A percentile compares a stretch with the other conserved stretches of the same genome.
phyloP scores from a whole-genome alignment of 345 rosid species.

The Syzygium oleosum region DNA sequence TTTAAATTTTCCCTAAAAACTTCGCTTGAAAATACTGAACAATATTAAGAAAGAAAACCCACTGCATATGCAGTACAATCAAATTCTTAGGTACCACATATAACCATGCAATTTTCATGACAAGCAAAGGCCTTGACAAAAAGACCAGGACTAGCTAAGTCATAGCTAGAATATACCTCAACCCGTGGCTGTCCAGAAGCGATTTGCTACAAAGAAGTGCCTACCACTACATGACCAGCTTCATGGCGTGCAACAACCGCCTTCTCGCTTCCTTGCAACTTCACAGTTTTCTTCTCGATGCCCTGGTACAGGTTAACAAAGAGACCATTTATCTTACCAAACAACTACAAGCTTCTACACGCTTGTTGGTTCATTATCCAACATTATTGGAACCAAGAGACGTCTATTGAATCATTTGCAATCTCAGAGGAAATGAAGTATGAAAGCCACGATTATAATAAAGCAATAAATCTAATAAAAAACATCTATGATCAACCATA shows the following conservation, averaged over 20 bases:
- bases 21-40: background rate
- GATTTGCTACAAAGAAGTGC: conserved; percentile 88
- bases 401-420: background rate
- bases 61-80: background rate
- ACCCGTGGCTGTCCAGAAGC: conserved; percentile 88
- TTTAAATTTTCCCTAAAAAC: background rate
- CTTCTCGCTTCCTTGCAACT: conserved; percentile 77
- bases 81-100: background rate
- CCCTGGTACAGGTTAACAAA: conserved; percentile 36
- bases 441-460: background rate
- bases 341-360: background rate
- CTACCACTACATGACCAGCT: conserved; percentile 98
- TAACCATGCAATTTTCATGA: background rate
- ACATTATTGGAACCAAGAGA: background rate
- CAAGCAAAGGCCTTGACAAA: background rate
- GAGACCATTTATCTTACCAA: background rate
- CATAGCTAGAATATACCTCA: conserved; percentile 40
- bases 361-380: background rate
- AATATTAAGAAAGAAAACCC: background rate
- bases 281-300: conserved; percentile 92
- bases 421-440: background rate
- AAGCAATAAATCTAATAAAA: background rate
- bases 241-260: conserved; percentile 97
- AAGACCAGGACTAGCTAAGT: background rate
- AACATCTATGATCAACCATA: background rate